These are phyloP conservation scores for Neoboletus brunneissimus DNA, from an alignment of 768 basidiomycete genomes.

Conservation along the genomic window DNA sequence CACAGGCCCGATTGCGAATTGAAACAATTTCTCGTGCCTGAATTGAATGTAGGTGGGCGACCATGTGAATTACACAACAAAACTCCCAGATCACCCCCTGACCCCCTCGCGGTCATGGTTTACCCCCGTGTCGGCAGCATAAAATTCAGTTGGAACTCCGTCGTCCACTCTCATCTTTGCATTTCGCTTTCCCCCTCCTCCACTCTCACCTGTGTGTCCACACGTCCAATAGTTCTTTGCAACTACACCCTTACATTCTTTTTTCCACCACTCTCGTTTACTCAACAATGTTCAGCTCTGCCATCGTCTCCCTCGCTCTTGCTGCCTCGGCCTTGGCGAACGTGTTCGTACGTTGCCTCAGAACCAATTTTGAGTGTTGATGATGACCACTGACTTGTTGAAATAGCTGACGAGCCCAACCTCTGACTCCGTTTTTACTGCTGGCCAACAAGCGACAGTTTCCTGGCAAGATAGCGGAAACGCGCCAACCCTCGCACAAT, in stretches of 20 bases:
- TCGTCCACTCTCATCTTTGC: neutral
- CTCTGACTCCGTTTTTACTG: slow-evolving; percentile 42
- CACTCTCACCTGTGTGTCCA: neutral
- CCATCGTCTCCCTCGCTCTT: slow-evolving; percentile 48
- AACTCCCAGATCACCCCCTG: neutral
- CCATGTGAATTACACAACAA: slow-evolving; percentile 5
- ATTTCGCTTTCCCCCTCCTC: neutral
- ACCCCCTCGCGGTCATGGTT: neutral
- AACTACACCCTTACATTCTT: slow-evolving; percentile 21
- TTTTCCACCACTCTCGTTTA: slow-evolving; percentile 19
- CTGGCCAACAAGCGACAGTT: slow-evolving; percentile 48
- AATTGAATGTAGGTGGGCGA: neutral
- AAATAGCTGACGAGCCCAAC: slow-evolving; percentile 59
- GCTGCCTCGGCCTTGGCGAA: slow-evolving; percentile 53
- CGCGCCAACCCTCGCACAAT: slow-evolving; percentile 46
- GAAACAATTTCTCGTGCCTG: neutral
- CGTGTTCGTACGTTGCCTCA: slow-evolving; percentile 48
- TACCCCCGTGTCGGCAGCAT: neutral
- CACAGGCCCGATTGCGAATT: neutral
- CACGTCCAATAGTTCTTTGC: slow-evolving; percentile 4
- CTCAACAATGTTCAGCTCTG: slow-evolving; percentile 49
- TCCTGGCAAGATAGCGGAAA: slow-evolving; percentile 57
- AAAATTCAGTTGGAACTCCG: slow-evolving; percentile 33
- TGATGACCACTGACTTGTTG: neutral
- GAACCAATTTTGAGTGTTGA: neutral